Percentiles rank a stretch among this genome's conserved stretches.
phyloP scores from a whole-genome alignment of 2,329 filamentous ascomycete species.

The Pseudogymnoascus sp. region DNA sequence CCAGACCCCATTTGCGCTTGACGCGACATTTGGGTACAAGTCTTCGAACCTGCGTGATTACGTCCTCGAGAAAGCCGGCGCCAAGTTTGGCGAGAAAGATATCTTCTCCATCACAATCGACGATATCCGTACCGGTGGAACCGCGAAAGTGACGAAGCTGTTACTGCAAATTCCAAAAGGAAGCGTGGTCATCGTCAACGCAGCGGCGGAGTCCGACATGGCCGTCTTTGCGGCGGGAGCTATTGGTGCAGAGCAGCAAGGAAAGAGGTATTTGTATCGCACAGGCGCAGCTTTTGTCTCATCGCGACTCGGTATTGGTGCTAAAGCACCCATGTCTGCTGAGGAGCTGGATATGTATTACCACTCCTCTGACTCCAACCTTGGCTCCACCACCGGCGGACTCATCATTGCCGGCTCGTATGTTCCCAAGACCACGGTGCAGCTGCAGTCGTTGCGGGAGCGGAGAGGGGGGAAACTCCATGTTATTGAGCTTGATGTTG shows the following conservation, averaged over 20 bases:
- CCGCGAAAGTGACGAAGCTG: constrained; percentile 33
- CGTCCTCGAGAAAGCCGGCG: constrained; percentile 44
- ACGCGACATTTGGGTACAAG: constrained; percentile 49
- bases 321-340: constrained; percentile 42
- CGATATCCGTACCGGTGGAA: constrained; percentile 40
- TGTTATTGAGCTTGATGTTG: constrained; percentile 41
- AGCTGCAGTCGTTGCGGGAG: constrained; percentile 37
- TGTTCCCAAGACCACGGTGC: constrained; percentile 50
- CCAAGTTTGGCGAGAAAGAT: constrained; percentile 29
- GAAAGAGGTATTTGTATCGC: constrained; percentile 32
- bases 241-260: constrained; percentile 23
- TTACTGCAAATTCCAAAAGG: constrained; percentile 31
- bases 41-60: constrained; percentile 46
- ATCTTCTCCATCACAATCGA: constrained; percentile 38
- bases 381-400: constrained; percentile 37
- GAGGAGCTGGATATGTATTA: constrained; percentile 32
- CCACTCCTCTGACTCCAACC: constrained; percentile 10
- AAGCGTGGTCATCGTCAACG: constrained; percentile 43
- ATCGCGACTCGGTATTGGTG: constrained; percentile 43
- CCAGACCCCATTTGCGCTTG: constrained; percentile 46
- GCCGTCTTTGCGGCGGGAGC: constrained; percentile 45
- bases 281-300: constrained; percentile 37
- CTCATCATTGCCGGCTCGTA: constrained; percentile 50
- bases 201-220: constrained; percentile 45
- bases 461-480: constrained; percentile 34